Base-by-base conservation (phyloP, 192 early-diverging fungal genomes). In the Coemansia sp. region DNA sequence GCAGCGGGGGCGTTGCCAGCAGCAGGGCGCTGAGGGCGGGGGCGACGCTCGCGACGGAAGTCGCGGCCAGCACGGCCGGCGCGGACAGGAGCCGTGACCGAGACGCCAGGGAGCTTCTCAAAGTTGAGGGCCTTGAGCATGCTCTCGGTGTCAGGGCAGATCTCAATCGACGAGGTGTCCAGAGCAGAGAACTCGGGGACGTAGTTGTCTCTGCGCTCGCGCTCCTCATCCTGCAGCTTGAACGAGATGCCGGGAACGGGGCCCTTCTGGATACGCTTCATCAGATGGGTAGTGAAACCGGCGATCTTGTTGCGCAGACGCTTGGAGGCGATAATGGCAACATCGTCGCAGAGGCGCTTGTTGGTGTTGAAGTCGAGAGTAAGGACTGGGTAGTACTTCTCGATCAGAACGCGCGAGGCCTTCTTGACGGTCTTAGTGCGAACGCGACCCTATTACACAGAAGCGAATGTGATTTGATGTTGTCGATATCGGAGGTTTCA, bases 171-270 rank as follows among this genome's bases (percentile, higher is more conserved):
- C 23, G 91, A 89, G 58, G 85, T 87, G 57, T 89, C 90, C 62
- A 99, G 86, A 69, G 95, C 97, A 61, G 97, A 99, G 74, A 94
- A 83, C 68, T 99, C 97, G 55, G 97, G 97, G 61, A 99, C 94
- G 77, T 92, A 99, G 88, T 99, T 94, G 79, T 99, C 97, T 87
- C 94, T 96, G 75, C 95, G 89, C 85, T 99, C 97, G 82, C 97
- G 91, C 85, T 99, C 97, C 84, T 99, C 97, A 82, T 99, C 97
- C 88, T 99, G 97, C 61, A 99, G 89, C 91, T 99, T 99, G 95
- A 98, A 99, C 62, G 97, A 99, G 67, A 99, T 99, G 72, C 97
- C 97, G 76, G 92, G 93, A 57, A 99, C 97, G 62, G 97, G 97
- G 47, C 97, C 95, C 63, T 88, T 87, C 81, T 95, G 90, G 72